Conservation (phyloP, 768 basidiomycete species). For the Tylopilus sp. region DNA sequence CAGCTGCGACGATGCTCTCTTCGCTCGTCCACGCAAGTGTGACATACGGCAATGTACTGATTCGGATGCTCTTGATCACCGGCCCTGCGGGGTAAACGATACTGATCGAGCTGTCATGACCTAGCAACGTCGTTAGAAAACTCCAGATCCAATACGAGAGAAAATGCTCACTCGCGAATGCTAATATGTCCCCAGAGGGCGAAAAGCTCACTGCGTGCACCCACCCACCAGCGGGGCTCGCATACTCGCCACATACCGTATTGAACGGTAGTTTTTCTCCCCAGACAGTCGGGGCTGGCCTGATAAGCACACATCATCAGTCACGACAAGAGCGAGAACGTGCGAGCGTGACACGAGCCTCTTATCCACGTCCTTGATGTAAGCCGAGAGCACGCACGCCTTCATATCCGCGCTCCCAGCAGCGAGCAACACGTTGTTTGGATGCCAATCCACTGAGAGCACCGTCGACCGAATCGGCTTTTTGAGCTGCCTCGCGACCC, state of each 20-base stretch:
- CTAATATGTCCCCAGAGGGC: constrained; percentile 90
- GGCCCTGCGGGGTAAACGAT: constrained; percentile 88
- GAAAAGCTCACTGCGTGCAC: constrained; percentile 96
- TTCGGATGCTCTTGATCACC: constrained; percentile 66
- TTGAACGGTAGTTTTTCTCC: constrained; percentile 98
- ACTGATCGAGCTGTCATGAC: constrained; percentile 92
- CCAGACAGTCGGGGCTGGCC: constrained; percentile 89
- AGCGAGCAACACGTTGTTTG: constrained; percentile 95
- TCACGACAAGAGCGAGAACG: neutral
- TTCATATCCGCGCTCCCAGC: constrained; percentile 98
- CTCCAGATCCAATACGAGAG: no score
- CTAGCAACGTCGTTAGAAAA: constrained; percentile 38
- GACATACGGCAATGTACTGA: constrained; percentile 76
- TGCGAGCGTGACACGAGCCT: constrained; percentile 48
- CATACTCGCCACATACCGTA: constrained; percentile 93
- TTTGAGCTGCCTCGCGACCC: constrained; percentile 96
- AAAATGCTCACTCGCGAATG: constrained; percentile 77
- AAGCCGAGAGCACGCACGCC: constrained; percentile 95
- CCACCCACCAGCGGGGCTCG: constrained; percentile 91
- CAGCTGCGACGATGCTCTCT: constrained; percentile 81
- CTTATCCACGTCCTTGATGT: constrained; percentile 96
- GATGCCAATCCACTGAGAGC: constrained; percentile 94
- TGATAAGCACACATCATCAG: constrained; percentile 30
- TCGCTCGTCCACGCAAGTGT: constrained; percentile 87
- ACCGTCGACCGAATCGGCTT: constrained; percentile 97